Base-by-base conservation (phyloP, 169 alveolate genomes). In the Cryptosporidium viatorum region DNA sequence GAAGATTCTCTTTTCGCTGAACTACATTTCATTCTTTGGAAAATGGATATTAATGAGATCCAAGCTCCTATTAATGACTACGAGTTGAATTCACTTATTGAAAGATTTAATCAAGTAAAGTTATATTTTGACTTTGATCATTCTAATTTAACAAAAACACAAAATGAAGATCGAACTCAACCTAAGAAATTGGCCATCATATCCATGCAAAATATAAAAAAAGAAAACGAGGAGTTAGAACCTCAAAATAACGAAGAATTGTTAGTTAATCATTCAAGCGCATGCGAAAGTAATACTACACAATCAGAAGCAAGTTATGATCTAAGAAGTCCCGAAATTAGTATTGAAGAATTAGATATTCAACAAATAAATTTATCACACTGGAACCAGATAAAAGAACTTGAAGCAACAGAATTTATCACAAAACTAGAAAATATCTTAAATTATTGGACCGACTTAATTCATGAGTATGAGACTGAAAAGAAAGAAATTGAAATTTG, bases 1-100 rank as follows among this genome's bases (percentile, higher is more conserved):
- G 89, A 80, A n/a, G 68, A 48, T 16, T 23, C 37, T 43, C 75
- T 80, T 23, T 62, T 80, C 39, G 73, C 89, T 7, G 89, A 80
- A 52, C n/a, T 80, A 10, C 18, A 80, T 26, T 80, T 80, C 21
- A 29, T 41, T 16, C 14, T 80, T 35, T 80, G 89, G 89, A 80
- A 80, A 80, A 16, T 80, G 71, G 89, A 80, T 9, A 26, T 80
- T 23, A 62, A 37, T 45, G 68, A 80, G 29, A 41, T 80, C 23
- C 45, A 65, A 43, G 35, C 67, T 60, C 89, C 89, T 23, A 45
- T 80, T 26, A 43, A 80, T 62, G 89, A 80, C 55, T 39, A 7
- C 37, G 48, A 80, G 31, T 31, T 80, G 12, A 43, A 9, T 14
- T 59, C 73, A 18, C 67, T 80, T 29, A 59, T 41, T 59, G 48